Base-by-base conservation (phyloP, 2,329 filamentous ascomycete genomes). In the Ophioceras dolichostomum region DNA sequence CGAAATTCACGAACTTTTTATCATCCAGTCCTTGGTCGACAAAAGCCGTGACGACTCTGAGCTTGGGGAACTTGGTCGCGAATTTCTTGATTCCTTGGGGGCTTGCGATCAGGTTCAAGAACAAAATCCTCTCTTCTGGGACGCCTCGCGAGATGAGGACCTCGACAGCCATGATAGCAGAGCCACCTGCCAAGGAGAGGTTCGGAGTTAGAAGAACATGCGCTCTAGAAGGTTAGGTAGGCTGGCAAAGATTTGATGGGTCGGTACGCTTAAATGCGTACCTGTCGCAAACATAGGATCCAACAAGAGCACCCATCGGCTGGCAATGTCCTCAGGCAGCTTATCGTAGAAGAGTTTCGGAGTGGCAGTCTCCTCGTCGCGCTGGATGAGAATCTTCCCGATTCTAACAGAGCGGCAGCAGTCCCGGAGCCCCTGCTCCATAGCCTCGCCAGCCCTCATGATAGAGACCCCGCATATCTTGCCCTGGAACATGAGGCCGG, bases 271-370 rank as follows among this genome's bases (percentile, higher is more conserved):
- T n/a, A n/a, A n/a, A n/a, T 27, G 24, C 28, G 20, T 27, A 88
- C 86, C 88, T 48, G 91, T 98, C 40, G 91, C 91, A 62, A 98
- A 88, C 91, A 98, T 98, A n/a, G 91, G 91, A 56, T 98, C 91
- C 32, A 98, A 64, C 32, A 98, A 67, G 42, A 98, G 65, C 26
- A 95, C 89, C 88, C 91, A 98, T 57, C 91, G 70, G 38, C 89
- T 74, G 18, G 83, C 76, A 57, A 98, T 95, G 56, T 98, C 91
- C 54, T 86, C 81, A 6, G 91, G 91, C 27, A 98, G 72, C 65
- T 98, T 98, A 52, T 96, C 89, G 61, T 96, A 98, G 61, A 96
- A 98, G 10, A 98, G 71, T 58, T 87, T 91, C 10, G 91, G 91
- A 64, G 81, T 75, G 38, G 81, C 73, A 1, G 91, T 96, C 63